phyloP scores from a whole-genome alignment of 371 early-diverging fungal genomes.

The Mucor plumbeus region DNA sequence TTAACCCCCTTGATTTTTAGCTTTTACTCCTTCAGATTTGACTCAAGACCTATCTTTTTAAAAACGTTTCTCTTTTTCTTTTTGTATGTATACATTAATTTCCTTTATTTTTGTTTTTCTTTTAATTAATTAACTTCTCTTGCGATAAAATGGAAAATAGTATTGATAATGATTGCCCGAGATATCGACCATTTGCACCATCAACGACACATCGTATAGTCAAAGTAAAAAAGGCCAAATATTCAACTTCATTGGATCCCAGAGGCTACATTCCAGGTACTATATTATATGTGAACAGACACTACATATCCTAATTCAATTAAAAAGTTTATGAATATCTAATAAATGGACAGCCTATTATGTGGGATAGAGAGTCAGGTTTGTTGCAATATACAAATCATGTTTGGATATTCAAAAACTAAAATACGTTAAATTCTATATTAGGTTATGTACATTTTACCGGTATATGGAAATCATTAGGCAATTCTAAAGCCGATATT shows the following conservation, averaged over 20 bases:
- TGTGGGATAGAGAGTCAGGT: slow-evolving; percentile 78
- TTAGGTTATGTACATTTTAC: slow-evolving; percentile 71
- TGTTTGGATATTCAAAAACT: slow-evolving; percentile 58
- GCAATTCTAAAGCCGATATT: slow-evolving; percentile 71
- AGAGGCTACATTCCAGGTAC: slow-evolving; percentile 74
- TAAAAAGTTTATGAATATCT: slow-evolving; percentile 66
- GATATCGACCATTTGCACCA: slow-evolving; percentile 31
- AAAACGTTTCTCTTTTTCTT: slow-evolving; percentile 5
- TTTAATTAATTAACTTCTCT: neutral
- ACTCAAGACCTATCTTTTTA: neutral
- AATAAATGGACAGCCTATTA: slow-evolving; percentile 66
- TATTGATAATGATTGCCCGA: slow-evolving; percentile 35
- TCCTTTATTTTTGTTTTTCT: neutral
- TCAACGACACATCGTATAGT: slow-evolving; percentile 24
- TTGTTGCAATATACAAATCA: slow-evolving; percentile 53
- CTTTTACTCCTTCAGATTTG: neutral
- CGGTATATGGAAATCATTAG: slow-evolving; percentile 76
- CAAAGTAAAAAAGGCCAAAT: slow-evolving; percentile 40
- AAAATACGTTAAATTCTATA: slow-evolving; percentile 46
- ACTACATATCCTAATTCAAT: neutral
- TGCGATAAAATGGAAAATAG: slow-evolving; percentile 10
- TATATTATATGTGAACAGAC: slow-evolving; percentile 17
- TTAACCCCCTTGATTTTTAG: neutral
- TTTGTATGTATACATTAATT: slow-evolving; percentile 11
- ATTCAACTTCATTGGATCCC: slow-evolving; percentile 70